Evolutionary conservation across 2,329 filamentous ascomycete genomes (phyloP).

Genomic region (Apiospora kogelbergensis): DNA sequence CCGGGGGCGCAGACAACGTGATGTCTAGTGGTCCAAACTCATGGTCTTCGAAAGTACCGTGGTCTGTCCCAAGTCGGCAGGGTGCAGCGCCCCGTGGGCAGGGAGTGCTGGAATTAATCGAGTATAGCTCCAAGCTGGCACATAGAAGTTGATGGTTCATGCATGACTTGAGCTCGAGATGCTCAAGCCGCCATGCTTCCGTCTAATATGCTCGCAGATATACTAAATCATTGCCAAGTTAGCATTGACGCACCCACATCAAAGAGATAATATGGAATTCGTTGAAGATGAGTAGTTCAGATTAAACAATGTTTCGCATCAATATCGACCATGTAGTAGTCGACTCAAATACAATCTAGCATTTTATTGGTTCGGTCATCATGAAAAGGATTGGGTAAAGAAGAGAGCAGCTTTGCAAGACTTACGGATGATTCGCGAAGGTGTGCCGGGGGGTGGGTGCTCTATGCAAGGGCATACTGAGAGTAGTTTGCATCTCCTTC

Average conservation of each 20-base stretch:
- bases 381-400: neutral
- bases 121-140: neutral
- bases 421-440: neutral
- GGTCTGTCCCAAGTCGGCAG: neutral
- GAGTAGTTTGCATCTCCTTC: neutral
- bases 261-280: neutral
- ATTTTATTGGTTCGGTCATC: slow-evolving; percentile 1
- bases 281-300: neutral
- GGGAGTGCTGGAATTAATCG: neutral
- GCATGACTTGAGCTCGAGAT: neutral
- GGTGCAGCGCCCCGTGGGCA: no score
- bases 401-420: neutral
- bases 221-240: neutral
- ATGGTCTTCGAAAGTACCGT: neutral
- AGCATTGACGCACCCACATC: neutral
- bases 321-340: neutral
- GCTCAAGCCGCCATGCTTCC: neutral
- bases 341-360: slow-evolving; percentile 6
- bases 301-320: slow-evolving; percentile 6
- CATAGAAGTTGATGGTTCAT: neutral
- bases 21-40: no score
- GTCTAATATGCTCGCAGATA: neutral
- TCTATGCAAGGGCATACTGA: neutral
- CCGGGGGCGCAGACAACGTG: neutral
- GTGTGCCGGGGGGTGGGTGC: neutral